A percentile compares a stretch with the other conserved stretches of the same genome.
Evolutionary conservation across 2,329 filamentous ascomycete genomes (phyloP).

Genomic region (Botryosphaeria dothidea): DNA sequence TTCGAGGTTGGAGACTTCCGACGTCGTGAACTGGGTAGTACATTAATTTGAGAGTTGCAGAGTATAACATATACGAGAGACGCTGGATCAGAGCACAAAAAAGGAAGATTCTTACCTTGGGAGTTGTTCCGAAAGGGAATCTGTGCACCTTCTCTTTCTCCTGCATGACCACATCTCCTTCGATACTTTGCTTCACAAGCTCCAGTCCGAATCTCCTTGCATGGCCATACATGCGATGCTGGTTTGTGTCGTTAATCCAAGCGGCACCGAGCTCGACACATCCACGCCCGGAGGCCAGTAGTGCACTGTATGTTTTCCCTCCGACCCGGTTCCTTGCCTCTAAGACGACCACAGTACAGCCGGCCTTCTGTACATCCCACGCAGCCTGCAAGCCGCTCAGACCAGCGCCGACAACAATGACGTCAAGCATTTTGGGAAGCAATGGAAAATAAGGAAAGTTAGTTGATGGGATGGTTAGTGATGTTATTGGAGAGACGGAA

Average conservation of each 20-base stretch:
- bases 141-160: conserved; percentile 30
- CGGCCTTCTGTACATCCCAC: conserved; percentile 37
- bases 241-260: conserved; percentile 61
- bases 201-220: conserved; percentile 45
- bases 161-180: conserved; percentile 47
- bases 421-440: background rate
- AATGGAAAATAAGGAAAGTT: background rate
- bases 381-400: conserved; percentile 30
- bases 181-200: conserved; percentile 50
- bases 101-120: conserved; percentile 24
- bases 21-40: background rate
- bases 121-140: conserved; percentile 35
- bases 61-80: too few relatives aligned
- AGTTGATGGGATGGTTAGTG: too few relatives aligned
- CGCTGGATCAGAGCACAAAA: too few relatives aligned
- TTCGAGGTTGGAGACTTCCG: background rate
- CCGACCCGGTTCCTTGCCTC: conserved; percentile 55
- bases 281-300: conserved; percentile 35
- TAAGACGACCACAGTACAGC: conserved; percentile 46
- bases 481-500: too few relatives aligned
- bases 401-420: conserved; percentile 50
- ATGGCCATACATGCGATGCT: conserved; percentile 48
- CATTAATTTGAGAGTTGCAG: too few relatives aligned
- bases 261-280: conserved; percentile 55
- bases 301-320: conserved; percentile 52